phyloP scores from a whole-genome alignment of 441 rosid genomes.

The Pelargonium myrrhifolium region DNA sequence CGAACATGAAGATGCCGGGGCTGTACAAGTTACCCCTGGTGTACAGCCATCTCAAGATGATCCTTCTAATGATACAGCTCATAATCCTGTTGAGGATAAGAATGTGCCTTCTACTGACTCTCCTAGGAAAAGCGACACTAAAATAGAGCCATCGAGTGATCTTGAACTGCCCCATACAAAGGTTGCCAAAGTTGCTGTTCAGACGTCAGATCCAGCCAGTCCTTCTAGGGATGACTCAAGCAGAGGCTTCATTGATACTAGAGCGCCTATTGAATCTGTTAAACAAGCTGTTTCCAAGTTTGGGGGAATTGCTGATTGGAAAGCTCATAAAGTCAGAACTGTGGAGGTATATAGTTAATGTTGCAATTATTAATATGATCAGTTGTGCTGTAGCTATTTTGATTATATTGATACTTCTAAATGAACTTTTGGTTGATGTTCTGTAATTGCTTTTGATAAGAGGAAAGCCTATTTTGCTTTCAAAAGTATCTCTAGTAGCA shows the following conservation, averaged over 20 bases:
- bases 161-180: slow-evolving; percentile 16
- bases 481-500: neutral
- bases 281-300: slow-evolving; percentile 88
- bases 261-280: slow-evolving; percentile 86
- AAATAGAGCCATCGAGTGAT: slow-evolving; percentile 15
- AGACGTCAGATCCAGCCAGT: slow-evolving; percentile 1
- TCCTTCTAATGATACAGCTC: slow-evolving; percentile 20
- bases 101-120: slow-evolving; percentile 27
- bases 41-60: slow-evolving; percentile 26
- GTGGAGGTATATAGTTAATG: slow-evolving; percentile 46
- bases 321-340: slow-evolving; percentile 69
- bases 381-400: slow-evolving; percentile 13
- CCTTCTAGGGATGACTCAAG: slow-evolving; percentile 29
- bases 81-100: slow-evolving; percentile 24
- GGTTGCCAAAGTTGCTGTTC: neutral
- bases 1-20: too few species aligned
- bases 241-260: slow-evolving; percentile 71
- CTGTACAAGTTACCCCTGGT: slow-evolving; percentile 18
- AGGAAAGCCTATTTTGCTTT: too few species aligned
- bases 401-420: neutral
- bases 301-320: slow-evolving; percentile 97
- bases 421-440: slow-evolving; percentile 1
- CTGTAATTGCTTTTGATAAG: neutral
- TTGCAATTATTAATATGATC: slow-evolving; percentile 10
- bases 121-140: slow-evolving; percentile 21